Evolutionary conservation across 2,329 filamentous ascomycete genomes (phyloP), one percentile per base, ranked within the genome.

Genomic region (Colletotrichum tabaci): DNA sequence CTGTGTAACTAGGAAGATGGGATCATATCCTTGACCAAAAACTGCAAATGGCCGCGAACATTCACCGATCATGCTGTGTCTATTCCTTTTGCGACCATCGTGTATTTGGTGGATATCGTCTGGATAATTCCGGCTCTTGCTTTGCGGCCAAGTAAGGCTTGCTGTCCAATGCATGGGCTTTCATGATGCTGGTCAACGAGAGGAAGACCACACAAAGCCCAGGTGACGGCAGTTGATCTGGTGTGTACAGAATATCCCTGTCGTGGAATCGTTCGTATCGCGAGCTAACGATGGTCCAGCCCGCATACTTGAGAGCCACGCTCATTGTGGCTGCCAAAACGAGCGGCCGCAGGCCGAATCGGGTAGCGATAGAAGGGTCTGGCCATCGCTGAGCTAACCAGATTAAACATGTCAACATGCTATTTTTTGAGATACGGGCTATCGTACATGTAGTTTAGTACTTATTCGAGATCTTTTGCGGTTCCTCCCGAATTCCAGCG

Each of bases 251-350:
- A 46, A 65, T 12, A 16, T 18, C 3, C 30, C 38, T 8, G 46
- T 52, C 40, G 10, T 46, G 35, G 0, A 38, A 40, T 23, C 44
- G 35, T 40, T 52, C 53, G 10, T 57, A 53, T 23, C 18, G 38
- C 2, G 38, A 38, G n/a, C 61, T 46, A 16, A 50, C 26, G 21
- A 58, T 44, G 3, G 61, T 69, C 66, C 61, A 65, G 35, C 26
- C 66, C 61, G 52, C 38, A 15, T 58, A 60, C 44, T 50, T 40
- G 4, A 57, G 53, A 3, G 49, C 23, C 61, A 53, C 58, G 3
- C 46, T 46, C 6, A 23, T 64, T 9, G 53, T 65, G 15, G 66
- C 66, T 26, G 66, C 15, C 15, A 60, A 44, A n/a, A 49, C 55
- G 5, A 52, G 46, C 35, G 23, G 66, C 18, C 46, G 53, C 18